These are phyloP conservation scores for Apiospora aurea DNA, from an alignment of 2,329 filamentous ascomycete species.

Conservation along the genomic window DNA sequence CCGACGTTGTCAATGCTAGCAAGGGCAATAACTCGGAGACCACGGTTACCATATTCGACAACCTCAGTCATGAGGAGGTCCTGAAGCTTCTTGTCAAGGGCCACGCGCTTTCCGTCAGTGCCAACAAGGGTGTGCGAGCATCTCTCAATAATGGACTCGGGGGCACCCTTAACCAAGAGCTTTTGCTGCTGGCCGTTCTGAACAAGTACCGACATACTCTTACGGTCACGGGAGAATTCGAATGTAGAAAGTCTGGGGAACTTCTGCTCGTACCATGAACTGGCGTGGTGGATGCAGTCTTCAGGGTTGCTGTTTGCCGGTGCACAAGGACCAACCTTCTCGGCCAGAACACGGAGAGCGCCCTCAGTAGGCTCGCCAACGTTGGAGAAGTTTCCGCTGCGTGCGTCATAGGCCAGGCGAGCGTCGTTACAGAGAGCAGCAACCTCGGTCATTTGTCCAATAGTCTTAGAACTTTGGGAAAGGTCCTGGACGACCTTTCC, in stretches of 20 bases:
- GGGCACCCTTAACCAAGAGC: slow-evolving; percentile 94
- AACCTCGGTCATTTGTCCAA: slow-evolving; percentile 78
- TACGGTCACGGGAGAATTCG: slow-evolving; percentile 96
- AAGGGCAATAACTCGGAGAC: slow-evolving; percentile 92
- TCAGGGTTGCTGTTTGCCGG: slow-evolving; percentile 57
- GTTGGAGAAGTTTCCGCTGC: slow-evolving; percentile 76
- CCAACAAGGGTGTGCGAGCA: slow-evolving; percentile 86
- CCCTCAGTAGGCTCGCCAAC: slow-evolving; percentile 97
- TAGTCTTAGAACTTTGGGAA: slow-evolving; percentile 74
- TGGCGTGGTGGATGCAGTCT: slow-evolving; percentile 80
- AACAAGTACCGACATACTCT: slow-evolving; percentile 98
- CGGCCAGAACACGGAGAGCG: slow-evolving; percentile 85
- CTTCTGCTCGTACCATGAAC: slow-evolving; percentile 81
- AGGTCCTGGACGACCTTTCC: slow-evolving; percentile 75
- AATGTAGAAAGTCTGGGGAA: slow-evolving; percentile 83
- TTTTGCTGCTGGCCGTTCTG: slow-evolving; percentile 73
- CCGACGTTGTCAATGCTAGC: slow-evolving; percentile 82
- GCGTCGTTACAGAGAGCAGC: slow-evolving; percentile 89
- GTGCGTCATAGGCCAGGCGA: slow-evolving; percentile 80
- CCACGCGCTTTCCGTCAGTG: slow-evolving; percentile 76
- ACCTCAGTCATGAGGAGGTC: slow-evolving; percentile 80
- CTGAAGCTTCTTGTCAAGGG: slow-evolving; percentile 72
- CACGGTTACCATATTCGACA: slow-evolving; percentile 87
- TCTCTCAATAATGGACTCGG: slow-evolving; percentile 91
- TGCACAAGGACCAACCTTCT: slow-evolving; percentile 91